These are phyloP conservation scores for Phytophthora pseudosyringae DNA, from an alignment of 352 stramenopile species.

Conservation along the genomic window DNA sequence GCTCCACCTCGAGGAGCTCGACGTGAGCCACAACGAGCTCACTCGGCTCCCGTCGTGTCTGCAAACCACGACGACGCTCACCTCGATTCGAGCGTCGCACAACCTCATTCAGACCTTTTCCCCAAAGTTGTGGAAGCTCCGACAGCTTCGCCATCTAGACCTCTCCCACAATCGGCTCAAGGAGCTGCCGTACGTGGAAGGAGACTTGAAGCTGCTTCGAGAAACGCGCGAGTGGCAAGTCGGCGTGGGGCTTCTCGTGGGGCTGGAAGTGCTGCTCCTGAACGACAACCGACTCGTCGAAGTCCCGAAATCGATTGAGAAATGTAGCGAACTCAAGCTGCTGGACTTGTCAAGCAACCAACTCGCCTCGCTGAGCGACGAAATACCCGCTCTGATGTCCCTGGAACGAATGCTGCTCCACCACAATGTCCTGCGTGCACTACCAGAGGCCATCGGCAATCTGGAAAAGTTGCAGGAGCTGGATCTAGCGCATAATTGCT, in stretches of 20 bases:
- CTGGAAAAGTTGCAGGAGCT: constrained; percentile 49
- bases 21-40: constrained; percentile 68
- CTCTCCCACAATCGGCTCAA: constrained; percentile 61
- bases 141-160: constrained; percentile 48
- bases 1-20: constrained; percentile 53
- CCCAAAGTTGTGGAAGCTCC: constrained; percentile 71
- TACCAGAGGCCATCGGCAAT: constrained; percentile 50
- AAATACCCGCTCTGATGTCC: constrained; percentile 46
- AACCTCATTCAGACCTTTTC: constrained; percentile 72
- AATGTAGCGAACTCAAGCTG: constrained; percentile 45
- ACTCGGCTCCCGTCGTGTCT: constrained; percentile 67
- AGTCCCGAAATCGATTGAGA: constrained; percentile 57
- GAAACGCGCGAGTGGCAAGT: constrained; percentile 82
- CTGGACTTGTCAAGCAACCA: constrained; percentile 66
- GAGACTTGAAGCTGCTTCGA: constrained; percentile 70
- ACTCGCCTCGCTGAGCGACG: constrained; percentile 41
- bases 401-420: constrained; percentile 47
- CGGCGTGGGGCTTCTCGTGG: constrained; percentile 52
- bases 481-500: constrained; percentile 46
- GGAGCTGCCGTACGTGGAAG: constrained; percentile 69
- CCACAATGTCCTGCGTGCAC: constrained; percentile 47
- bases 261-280: constrained; percentile 52
- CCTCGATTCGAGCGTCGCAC: constrained; percentile 51
- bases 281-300: constrained; percentile 58
- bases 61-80: constrained; percentile 63